Evolutionary conservation across 257 asterid genomes (phyloP).

Genomic region (Solanum chaucha): DNA sequence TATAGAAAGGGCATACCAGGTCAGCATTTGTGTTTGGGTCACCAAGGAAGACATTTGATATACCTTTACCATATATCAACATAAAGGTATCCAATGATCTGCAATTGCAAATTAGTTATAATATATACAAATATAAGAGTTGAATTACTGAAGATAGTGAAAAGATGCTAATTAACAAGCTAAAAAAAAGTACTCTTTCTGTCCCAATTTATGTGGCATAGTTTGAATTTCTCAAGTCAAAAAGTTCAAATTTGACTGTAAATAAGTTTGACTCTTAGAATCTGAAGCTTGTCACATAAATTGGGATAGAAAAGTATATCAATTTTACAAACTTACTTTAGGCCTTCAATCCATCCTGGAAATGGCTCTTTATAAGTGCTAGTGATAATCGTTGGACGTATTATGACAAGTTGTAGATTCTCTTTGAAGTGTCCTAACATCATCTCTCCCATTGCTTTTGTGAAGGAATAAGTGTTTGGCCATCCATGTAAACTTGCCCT

Average conservation of each 20-base stretch:
- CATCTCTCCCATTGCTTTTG: constrained; percentile 74
- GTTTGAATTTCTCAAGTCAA: too few species aligned
- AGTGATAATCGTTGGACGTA: constrained; percentile 52
- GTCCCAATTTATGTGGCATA: too few species aligned
- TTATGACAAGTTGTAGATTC: constrained; percentile 15
- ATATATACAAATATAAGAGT: background rate
- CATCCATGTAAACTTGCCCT: constrained; percentile 60
- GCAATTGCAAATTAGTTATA: background rate
- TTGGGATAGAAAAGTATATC: background rate
- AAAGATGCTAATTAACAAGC: too few species aligned
- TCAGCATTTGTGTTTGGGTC: constrained; percentile 39
- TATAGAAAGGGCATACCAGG: constrained; percentile 19
- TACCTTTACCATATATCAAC: constrained; percentile 38
- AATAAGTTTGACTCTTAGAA: background rate
- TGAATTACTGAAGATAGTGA: too few species aligned
- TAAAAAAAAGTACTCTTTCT: too few species aligned
- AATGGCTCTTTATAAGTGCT: constrained; percentile 51
- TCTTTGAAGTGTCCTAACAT: constrained; percentile 23
- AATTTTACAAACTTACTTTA: constrained; percentile 21
- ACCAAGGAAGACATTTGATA: constrained; percentile 26
- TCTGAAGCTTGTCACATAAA: background rate
- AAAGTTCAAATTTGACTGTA: background rate
- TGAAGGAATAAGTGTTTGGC: constrained; percentile 64
- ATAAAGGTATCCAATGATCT: constrained; percentile 49
- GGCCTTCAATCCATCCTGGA: constrained; percentile 59